Conservation (phyloP, 2,329 filamentous ascomycete genomes). For the Samsoniella hepiali region DNA sequence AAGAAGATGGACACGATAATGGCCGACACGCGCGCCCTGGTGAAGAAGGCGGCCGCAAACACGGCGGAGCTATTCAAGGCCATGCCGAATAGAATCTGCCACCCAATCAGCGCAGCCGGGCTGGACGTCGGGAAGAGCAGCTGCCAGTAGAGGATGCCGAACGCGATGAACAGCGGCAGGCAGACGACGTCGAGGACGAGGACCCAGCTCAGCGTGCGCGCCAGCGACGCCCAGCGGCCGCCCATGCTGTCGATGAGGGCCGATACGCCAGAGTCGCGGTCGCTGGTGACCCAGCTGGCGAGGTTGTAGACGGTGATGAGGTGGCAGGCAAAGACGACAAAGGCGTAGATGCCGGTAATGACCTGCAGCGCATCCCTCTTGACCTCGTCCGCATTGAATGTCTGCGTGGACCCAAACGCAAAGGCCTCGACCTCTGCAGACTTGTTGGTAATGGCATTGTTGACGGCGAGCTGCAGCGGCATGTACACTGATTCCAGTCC, state of each 20-base stretch:
- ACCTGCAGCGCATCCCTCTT: background rate
- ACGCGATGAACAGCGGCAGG: slow-evolving; percentile 40
- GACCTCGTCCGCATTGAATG: background rate
- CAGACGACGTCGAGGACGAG: slow-evolving; percentile 27
- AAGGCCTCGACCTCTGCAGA: background rate
- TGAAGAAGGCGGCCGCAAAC: slow-evolving; percentile 45
- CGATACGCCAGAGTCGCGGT: slow-evolving; percentile 32
- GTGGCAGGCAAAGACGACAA: slow-evolving; percentile 16
- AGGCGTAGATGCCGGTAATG: slow-evolving; percentile 22
- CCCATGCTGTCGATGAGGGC: slow-evolving; percentile 42
- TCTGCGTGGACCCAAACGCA: slow-evolving; percentile 23
- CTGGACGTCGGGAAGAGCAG: slow-evolving; percentile 16
- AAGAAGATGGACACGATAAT: slow-evolving; percentile 31
- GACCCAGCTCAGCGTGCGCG: slow-evolving; percentile 28
- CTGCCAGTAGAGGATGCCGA: slow-evolving; percentile 47
- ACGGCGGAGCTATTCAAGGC: slow-evolving; percentile 63
- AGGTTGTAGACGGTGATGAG: slow-evolving; percentile 18
- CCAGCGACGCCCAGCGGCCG: slow-evolving; percentile 31
- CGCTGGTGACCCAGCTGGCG: slow-evolving; percentile 26
- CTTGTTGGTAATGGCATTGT: slow-evolving; percentile 31
- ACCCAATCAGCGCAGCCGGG: slow-evolving; percentile 30
- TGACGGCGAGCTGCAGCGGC: slow-evolving; percentile 34
- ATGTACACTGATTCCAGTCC: slow-evolving; percentile 37
- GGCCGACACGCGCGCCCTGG: slow-evolving; percentile 30
- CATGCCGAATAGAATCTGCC: slow-evolving; percentile 47